Evolutionary conservation across 192 early-diverging fungal genomes (phyloP).

Genomic region (Entomortierella lignicola): DNA sequence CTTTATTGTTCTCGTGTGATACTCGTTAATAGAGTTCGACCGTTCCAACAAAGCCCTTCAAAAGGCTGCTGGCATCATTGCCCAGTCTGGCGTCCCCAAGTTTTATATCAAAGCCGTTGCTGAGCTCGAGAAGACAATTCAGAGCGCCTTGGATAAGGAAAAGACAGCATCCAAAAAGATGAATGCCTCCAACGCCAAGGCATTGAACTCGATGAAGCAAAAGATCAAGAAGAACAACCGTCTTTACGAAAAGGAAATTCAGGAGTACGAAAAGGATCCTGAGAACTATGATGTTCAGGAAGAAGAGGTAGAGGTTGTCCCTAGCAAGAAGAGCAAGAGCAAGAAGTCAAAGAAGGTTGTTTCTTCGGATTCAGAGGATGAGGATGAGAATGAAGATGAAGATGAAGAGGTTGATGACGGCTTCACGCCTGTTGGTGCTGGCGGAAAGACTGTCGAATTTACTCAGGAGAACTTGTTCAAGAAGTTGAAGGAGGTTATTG

Average conservation of each 20-base stretch:
- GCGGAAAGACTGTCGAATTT: conserved; percentile 71
- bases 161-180: conserved; percentile 87
- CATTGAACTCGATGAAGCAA: conserved; percentile 93
- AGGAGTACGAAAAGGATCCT: conserved; percentile 67
- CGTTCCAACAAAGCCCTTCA: conserved; percentile 76
- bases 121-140: conserved; percentile 82
- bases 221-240: conserved; percentile 92
- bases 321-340: conserved; percentile 19
- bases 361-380: conserved; percentile 61
- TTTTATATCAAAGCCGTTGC: conserved; percentile 82
- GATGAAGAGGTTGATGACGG: conserved; percentile 71
- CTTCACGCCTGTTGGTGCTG: conserved; percentile 76
- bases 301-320: conserved; percentile 22
- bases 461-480: conserved; percentile 85
- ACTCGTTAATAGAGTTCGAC: conserved; percentile 79
- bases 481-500: conserved; percentile 79
- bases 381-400: conserved; percentile 54
- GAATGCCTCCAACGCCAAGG: conserved; percentile 82
- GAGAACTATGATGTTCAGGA: conserved; percentile 27
- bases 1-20: conserved; percentile 1
- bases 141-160: conserved; percentile 67
- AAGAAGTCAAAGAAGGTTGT: conserved; percentile 56
- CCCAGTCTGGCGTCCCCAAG: conserved; percentile 63
- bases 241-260: conserved; percentile 76
- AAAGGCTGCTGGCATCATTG: conserved; percentile 72